These are phyloP conservation scores for Eleusine coracana DNA, from an alignment of 176 grass and related monocot species.

Conservation along the genomic window DNA sequence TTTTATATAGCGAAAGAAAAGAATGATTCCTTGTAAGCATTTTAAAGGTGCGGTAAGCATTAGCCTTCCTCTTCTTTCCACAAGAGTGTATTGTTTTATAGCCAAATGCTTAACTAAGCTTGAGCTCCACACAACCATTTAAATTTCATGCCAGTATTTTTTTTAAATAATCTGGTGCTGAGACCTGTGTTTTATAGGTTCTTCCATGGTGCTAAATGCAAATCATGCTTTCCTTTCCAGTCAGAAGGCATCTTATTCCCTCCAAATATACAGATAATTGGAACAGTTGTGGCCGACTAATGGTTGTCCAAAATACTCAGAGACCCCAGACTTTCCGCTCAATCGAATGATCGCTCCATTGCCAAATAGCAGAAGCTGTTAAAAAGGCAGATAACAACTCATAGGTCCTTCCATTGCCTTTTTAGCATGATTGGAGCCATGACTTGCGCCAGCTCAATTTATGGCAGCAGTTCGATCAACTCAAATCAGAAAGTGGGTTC, in stretches of 20 bases:
- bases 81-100: no score
- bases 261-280: slow-evolving; percentile 26
- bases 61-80: not conserved
- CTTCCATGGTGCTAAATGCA: not conserved
- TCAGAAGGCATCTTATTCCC: slow-evolving; percentile 36
- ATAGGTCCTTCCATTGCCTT: slow-evolving; percentile 38
- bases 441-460: slow-evolving; percentile 3
- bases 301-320: slow-evolving; percentile 1
- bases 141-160: not conserved
- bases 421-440: slow-evolving; percentile 29
- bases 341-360: slow-evolving; percentile 27
- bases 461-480: not conserved
- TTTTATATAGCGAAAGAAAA: not conserved
- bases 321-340: slow-evolving; percentile 1
- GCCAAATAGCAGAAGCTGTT: slow-evolving; percentile 31
- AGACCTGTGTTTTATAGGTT: not conserved
- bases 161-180: slow-evolving; percentile 1
- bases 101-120: slow-evolving; percentile 23
- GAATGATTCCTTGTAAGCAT: slow-evolving; percentile 19
- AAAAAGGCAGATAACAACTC: slow-evolving; percentile 39
- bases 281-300: slow-evolving; percentile 27
- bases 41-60: slow-evolving; percentile 4
- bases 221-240: not conserved
- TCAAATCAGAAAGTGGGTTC: not conserved
- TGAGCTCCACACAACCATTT: slow-evolving; percentile 26